These are phyloP conservation scores for Candida silvicultrix DNA, from an alignment of 805 yeast genomes.

Conservation along the genomic window DNA sequence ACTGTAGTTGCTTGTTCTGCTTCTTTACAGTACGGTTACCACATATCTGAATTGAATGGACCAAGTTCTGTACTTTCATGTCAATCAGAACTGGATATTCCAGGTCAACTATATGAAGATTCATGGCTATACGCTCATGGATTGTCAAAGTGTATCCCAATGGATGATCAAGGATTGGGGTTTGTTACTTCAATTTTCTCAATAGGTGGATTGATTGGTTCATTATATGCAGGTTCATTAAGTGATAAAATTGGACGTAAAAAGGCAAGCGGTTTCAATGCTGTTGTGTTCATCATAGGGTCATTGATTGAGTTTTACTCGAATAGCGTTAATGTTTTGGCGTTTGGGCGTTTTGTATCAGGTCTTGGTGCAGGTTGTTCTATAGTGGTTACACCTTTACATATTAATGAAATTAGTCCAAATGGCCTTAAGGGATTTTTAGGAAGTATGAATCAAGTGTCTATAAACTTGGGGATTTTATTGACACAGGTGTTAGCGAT, in stretches of 20 bases:
- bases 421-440: conserved; percentile 59
- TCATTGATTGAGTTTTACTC: conserved; percentile 53
- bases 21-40: conserved; percentile 88
- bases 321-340: conserved; percentile 34
- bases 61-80: conserved; percentile 73
- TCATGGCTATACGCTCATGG: conserved; percentile 32
- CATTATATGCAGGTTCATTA: conserved; percentile 57
- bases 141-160: conserved; percentile 47
- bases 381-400: conserved; percentile 79
- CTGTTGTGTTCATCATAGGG: conserved; percentile 50
- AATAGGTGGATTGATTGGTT: conserved; percentile 78
- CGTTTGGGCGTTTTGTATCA: conserved; percentile 66
- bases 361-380: conserved; percentile 89
- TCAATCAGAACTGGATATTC: conserved; percentile 20
- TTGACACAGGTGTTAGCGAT: conserved; percentile 73
- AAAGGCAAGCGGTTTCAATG: conserved; percentile 43
- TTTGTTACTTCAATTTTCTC: conserved; percentile 72
- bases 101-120: conserved; percentile 17
- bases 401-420: conserved; percentile 78
- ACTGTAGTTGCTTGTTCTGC: conserved; percentile 64
- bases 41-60: conserved; percentile 91
- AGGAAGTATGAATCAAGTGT: conserved; percentile 87
- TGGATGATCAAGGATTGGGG: conserved; percentile 57
- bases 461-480: conserved; percentile 80
- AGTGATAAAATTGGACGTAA: conserved; percentile 66